Conservation (phyloP, 139 green algal species). For the Closterium sp. region DNA sequence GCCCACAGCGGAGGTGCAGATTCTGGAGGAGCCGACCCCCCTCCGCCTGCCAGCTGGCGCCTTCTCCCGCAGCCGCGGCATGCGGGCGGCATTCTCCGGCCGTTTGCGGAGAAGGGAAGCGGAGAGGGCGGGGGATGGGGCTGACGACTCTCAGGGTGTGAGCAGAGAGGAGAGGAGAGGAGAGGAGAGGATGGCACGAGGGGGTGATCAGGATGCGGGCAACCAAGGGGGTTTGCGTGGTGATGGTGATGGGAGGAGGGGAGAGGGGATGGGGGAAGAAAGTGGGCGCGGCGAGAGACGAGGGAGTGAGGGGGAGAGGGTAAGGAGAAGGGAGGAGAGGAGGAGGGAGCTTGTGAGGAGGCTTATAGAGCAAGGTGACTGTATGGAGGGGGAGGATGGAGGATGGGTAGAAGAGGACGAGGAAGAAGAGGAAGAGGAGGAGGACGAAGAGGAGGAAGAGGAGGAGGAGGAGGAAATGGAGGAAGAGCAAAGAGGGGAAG, state of each 20-base stretch:
- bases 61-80: conserved; percentile 17
- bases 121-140: neutral
- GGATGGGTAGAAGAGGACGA: neutral
- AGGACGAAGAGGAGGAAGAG: conserved; percentile 10
- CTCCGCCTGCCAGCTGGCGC: conserved; percentile 16
- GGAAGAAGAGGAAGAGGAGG: neutral
- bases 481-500: neutral
- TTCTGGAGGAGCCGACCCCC: conserved; percentile 33
- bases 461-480: neutral
- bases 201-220: neutral
- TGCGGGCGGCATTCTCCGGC: neutral
- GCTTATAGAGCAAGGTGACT: conserved; percentile 1
- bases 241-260: neutral
- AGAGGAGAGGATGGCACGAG: neutral
- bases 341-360: conserved; percentile 1
- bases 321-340: neutral
- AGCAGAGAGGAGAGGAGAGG: neutral
- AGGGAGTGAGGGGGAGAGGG: neutral
- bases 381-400: neutral
- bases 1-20: conserved; percentile 35
- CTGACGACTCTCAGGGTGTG: too few species aligned
- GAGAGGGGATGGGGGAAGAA: neutral
- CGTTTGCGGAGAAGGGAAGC: neutral
- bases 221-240: neutral
- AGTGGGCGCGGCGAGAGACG: neutral